A percentile compares a stretch with the other conserved stretches of the same genome.
Conservation (phyloP, 2,329 filamentous ascomycete species). For the Scopulariopsis brevicaulis region DNA sequence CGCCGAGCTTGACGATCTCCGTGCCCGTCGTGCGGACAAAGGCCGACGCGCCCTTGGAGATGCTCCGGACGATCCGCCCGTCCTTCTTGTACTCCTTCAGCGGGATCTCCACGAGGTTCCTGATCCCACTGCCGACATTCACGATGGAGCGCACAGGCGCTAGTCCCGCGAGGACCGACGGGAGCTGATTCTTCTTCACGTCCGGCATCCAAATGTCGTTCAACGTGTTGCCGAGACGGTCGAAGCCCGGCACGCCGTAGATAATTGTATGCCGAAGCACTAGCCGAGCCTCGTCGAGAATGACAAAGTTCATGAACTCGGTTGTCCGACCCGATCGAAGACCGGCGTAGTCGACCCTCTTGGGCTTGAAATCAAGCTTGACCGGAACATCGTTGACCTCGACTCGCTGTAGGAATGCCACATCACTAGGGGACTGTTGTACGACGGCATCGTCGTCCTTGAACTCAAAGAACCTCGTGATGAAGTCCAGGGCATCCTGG, state of each 20-base stretch:
- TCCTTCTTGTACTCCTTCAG: slow-evolving; percentile 91
- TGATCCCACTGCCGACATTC: slow-evolving; percentile 80
- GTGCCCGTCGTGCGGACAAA: slow-evolving; percentile 92
- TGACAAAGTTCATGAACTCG: slow-evolving; percentile 98
- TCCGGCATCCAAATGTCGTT: slow-evolving; percentile 98
- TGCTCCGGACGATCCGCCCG: slow-evolving; percentile 79
- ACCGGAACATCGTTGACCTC: slow-evolving; percentile 78
- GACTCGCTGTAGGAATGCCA: slow-evolving; percentile 79
- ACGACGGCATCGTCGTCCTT: slow-evolving; percentile 60
- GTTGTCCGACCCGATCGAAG: slow-evolving; percentile 88
- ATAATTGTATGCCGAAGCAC: slow-evolving; percentile 80
- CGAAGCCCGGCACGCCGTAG: slow-evolving; percentile 85
- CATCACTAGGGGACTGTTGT: slow-evolving; percentile 52
- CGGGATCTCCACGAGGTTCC: slow-evolving; percentile 78
- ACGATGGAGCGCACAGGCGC: slow-evolving; percentile 84
- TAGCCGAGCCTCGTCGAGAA: slow-evolving; percentile 81
- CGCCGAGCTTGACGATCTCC: slow-evolving; percentile 87
- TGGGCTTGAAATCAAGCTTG: slow-evolving; percentile 91
- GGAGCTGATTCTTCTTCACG: slow-evolving; percentile 79
- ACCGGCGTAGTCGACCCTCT: slow-evolving; percentile 91
- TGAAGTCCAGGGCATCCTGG: slow-evolving; percentile 93
- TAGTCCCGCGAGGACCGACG: slow-evolving; percentile 76
- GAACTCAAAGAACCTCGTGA: slow-evolving; percentile 96
- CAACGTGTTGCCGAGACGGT: slow-evolving; percentile 76
- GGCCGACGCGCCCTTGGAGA: slow-evolving; percentile 78